These are phyloP conservation scores for Ganoderma leucocontextum DNA, from an alignment of 1,284 basidiomycete species.

Conservation along the genomic window DNA sequence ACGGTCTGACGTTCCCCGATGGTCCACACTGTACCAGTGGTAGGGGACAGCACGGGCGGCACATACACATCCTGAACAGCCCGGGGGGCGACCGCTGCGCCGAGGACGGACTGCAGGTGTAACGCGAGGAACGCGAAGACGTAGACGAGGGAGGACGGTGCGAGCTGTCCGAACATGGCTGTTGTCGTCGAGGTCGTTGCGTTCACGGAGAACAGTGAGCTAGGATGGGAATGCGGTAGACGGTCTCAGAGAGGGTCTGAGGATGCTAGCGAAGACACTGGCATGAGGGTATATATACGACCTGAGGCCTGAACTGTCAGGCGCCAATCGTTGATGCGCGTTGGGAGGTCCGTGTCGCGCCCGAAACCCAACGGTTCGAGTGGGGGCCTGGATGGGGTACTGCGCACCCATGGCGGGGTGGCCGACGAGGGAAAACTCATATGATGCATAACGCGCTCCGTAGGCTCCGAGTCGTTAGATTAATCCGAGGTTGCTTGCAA, in stretches of 20 bases:
- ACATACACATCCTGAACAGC: constrained; percentile 49
- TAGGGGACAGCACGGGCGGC: constrained; percentile 49
- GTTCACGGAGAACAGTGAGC: background rate
- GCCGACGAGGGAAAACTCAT: background rate
- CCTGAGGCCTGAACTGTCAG: background rate
- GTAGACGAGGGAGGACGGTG: background rate
- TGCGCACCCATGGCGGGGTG: background rate
- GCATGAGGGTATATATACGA: background rate
- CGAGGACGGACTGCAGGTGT: constrained; percentile 22
- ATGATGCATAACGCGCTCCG: background rate
- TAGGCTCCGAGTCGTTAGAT: background rate
- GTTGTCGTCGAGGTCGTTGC: constrained; percentile 11
- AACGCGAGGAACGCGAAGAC: constrained; percentile 23
- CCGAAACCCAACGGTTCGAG: background rate
- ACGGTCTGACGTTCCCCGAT: constrained; percentile 49
- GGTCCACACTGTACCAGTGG: constrained; percentile 46
- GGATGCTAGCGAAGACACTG: no score
- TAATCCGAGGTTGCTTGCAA: no score
- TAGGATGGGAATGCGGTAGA: background rate
- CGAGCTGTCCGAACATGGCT: constrained; percentile 19
- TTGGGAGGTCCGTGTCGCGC: background rate
- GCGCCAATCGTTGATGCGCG: background rate
- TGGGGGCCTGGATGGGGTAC: background rate
- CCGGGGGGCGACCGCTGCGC: constrained; percentile 15
- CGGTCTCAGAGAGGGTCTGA: background rate